Evolutionary conservation across 2,329 filamentous ascomycete species (phyloP), one percentile per base, ranked within the genome.

Genomic region (Arthrobotrys iridis): DNA sequence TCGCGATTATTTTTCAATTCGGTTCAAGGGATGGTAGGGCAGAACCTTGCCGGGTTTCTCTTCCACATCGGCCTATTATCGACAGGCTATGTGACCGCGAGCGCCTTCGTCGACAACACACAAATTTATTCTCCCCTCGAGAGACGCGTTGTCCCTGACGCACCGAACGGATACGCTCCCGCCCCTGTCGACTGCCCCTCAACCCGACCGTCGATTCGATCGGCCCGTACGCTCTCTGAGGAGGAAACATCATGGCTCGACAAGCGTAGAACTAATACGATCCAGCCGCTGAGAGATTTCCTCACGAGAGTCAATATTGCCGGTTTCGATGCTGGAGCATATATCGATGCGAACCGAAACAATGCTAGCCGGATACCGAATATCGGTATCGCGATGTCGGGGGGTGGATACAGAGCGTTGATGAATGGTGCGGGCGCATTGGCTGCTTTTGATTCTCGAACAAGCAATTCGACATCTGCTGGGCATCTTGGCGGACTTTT

Each of bases 351-450:
- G 1, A 90, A 91, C 81, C 83, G 83, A 0, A 85, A 89, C 66
- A 83, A 83, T 2, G 89, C 90, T 81, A 83, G 83, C 0, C 30
- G 15, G 52, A 59, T 73, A 30, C 89, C 89, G 0, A 91, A 89
- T 78, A 89, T 96, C 75, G 93, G 85, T 18, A 87, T 96, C 76
- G 91, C 93, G 11, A 84, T 91, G 46, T 95, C 92, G 0, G 93
- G 93, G 8, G 93, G 93, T 80, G 93, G 93, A 41, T 96, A 95
- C 81, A 86, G 93, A 68, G 93, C 93, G 13, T 85, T 96, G 83
- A 85, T 93, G 84, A 94, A 91, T 80, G 93, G 92, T 33, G 93
- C 90, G 10, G 93, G 93, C 76, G 90, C 89, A 45, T 79, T 96
- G n/a, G 87, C 91, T 26, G 93, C 93, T 0, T 93, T 93, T 78